These are phyloP conservation scores for Ramaria sp. DNA, from an alignment of 768 basidiomycete species.

Conservation along the genomic window DNA sequence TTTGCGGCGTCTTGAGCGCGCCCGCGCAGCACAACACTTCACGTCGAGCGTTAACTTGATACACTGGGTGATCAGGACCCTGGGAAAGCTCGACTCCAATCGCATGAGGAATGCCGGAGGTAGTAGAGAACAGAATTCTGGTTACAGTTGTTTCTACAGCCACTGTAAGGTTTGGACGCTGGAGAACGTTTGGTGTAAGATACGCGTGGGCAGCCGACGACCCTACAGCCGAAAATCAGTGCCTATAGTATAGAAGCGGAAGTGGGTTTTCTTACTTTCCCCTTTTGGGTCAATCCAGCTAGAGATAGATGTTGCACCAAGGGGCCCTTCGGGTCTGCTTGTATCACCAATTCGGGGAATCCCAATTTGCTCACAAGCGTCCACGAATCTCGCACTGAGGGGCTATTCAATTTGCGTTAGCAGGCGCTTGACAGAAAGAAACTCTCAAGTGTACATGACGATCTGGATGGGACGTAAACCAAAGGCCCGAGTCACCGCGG, in stretches of 20 bases:
- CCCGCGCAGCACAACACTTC: conserved; percentile 19
- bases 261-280: conserved; percentile 10
- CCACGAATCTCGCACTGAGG: background rate
- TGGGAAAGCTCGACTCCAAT: background rate
- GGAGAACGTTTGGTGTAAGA: conserved; percentile 14
- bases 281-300: conserved; percentile 13
- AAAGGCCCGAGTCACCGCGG: conserved; percentile 10
- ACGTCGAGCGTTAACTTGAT: conserved; percentile 11
- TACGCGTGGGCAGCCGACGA: conserved; percentile 20
- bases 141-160: conserved; percentile 11
- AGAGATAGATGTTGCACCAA: conserved; percentile 11
- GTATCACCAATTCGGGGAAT: conserved; percentile 12
- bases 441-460: background rate
- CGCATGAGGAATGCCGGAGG: background rate
- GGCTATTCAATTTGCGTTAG: background rate
- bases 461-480: background rate
- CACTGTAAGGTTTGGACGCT: conserved; percentile 18
- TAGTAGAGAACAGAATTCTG: conserved; percentile 13
- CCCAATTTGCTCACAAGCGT: background rate
- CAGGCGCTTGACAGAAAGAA: background rate
- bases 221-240: conserved; percentile 8
- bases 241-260: background rate
- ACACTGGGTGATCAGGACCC: background rate
- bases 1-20: conserved; percentile 24
- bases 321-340: conserved; percentile 11